Evolutionary conservation across 192 early-diverging fungal genomes (phyloP), one percentile per base, ranked within the genome.

Genomic region (Coemansia biformis): DNA sequence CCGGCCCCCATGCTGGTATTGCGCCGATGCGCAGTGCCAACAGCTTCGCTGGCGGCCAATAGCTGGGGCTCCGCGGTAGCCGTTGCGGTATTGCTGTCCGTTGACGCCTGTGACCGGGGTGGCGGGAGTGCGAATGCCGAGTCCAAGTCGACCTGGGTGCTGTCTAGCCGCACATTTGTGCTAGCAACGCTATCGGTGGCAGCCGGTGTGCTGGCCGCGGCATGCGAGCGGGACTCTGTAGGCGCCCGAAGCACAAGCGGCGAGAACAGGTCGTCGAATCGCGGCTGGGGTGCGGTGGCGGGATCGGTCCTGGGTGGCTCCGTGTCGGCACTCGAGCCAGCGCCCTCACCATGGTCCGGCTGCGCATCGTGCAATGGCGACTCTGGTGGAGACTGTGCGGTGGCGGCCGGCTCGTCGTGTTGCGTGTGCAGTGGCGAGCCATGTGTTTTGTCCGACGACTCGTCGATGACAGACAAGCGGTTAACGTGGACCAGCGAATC

Each of bases 111-210:
- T 10, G 42, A 16, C 21, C 5, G 16, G 16, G 26, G 32, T 9
- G 39, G 30, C 13, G 69, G 69, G 8, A 72, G 31, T 32, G 52
- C 59, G 31, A 72, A 72, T 26, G 53, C 69, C 17, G 54, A 48
- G 21, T 72, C 69, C 36, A 72, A 43, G 40, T 72, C 69, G 26
- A 38, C 47, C 24, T 22, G 6, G 11, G 35, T 10, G 1, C 36
- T 14, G 30, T 12, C 47, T 31, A 14, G 18, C 31, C 22, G n/a
- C n/a, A n/a, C n/a, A n/a, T n/a, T n/a, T n/a, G n/a, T n/a, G n/a
- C n/a, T n/a, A n/a, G n/a, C n/a, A n/a, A n/a, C 29, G 29, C 10
- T 9, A 10, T 3, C 7, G 8, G 29, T 9, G 8, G 9, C 9
- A 30, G 10, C 4, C 1, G 9, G 5, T 5, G 29, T 9, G 29